Base-by-base conservation (phyloP, 2,329 filamentous ascomycete genomes). In the Fusarium mexicanum region DNA sequence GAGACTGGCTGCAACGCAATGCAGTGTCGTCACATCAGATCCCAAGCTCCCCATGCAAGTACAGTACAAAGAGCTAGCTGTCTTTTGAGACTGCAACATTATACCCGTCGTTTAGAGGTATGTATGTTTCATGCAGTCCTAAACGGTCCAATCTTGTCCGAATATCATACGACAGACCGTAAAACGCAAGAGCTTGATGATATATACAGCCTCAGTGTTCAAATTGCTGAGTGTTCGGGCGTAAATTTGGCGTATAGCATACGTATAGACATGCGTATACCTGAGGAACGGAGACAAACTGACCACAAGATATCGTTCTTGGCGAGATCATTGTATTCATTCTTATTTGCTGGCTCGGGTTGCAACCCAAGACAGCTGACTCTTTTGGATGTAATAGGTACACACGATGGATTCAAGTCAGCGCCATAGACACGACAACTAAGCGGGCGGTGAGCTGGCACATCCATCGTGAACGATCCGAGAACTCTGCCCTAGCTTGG, bases 121-220 rank as follows among this genome's bases (percentile, higher is more conserved):
- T 18, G 47, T 53, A 33, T 33, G 33, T 33, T 59, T 63, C 62
- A 65, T 63, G 58, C 33, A 53, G 62, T 40, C 26, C 46, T 33
- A 9, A 40, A 46, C 29, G 20, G 65, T 16, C 31, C n/a, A 48
- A 46, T 31, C 38, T 54, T 43, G 9, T 44, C 31, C n/a, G 65
- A 51, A 22, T 35, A 65, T 65, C 67, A 60, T 70, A 70, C 53
- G 40, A 65, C 35, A 22, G 17, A 26, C n/a, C 44, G 40, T 31
- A 47, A n/a, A 37, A 38, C 37, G 31, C 18, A 26, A 26, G 55
- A 22, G 33, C 26, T 62, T 41, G 26, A 24, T 50, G 41, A 20
- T 33, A 33, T 17, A 59, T 65, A 31, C 10, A 33, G 22, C 17
- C 40, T 35, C 47, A 35, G 14, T 22, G 16, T 24, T 29, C 26